These are phyloP conservation scores for Stygiomarasmius scandens DNA, from an alignment of 1,284 basidiomycete species.

Conservation along the genomic window DNA sequence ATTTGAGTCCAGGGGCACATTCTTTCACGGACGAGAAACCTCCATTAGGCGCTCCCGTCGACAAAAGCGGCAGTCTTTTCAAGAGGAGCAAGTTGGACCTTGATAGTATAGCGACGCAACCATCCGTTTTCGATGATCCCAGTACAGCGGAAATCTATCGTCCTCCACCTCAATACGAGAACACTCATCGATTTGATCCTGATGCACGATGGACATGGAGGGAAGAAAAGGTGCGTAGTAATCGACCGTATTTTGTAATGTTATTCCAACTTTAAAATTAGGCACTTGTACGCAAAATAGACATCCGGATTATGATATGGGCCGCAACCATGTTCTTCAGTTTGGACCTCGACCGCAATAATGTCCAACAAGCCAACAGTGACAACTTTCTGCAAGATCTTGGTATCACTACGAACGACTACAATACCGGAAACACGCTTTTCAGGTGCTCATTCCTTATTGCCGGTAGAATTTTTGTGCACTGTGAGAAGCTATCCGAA, in stretches of 20 bases:
- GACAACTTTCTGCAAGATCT: constrained; percentile 61
- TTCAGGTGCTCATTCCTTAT: constrained; percentile 59
- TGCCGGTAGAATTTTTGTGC: constrained; percentile 41
- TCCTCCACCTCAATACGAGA: constrained; percentile 61
- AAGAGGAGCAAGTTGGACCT: constrained; percentile 32
- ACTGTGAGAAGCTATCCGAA: background rate
- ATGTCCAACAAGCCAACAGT: constrained; percentile 46
- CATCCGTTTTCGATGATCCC: constrained; percentile 64
- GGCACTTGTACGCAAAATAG: constrained; percentile 61
- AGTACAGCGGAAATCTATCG: constrained; percentile 52
- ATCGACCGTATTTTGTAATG: background rate
- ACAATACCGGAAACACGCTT: constrained; percentile 67
- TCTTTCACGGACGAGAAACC: constrained; percentile 26
- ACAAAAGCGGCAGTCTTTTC: constrained; percentile 24
- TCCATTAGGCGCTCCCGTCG: constrained; percentile 32
- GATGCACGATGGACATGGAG: constrained; percentile 71
- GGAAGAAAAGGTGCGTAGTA: constrained; percentile 55
- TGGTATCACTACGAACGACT: constrained; percentile 55
- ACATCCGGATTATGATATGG: constrained; percentile 67
- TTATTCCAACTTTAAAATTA: constrained; percentile 23
- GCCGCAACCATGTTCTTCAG: constrained; percentile 67
- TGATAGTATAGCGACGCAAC: constrained; percentile 58
- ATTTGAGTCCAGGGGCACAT: constrained; percentile 14
- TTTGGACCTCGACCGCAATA: constrained; percentile 55
- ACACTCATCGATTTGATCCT: constrained; percentile 66